These are phyloP conservation scores for Cudoniella acicularis DNA, from an alignment of 495 filamentous ascomycete genomes.

Conservation along the genomic window DNA sequence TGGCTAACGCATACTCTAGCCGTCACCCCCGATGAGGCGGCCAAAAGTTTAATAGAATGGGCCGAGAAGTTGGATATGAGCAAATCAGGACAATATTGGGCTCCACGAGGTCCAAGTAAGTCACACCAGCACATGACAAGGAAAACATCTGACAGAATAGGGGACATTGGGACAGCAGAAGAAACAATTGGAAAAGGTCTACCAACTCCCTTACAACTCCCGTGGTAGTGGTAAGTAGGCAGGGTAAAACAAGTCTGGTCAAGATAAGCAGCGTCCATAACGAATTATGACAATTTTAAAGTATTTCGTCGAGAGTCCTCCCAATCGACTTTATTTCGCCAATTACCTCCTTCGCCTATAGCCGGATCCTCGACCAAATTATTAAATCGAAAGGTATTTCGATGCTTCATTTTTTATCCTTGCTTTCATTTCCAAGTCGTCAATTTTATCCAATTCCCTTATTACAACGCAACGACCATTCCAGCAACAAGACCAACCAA, in stretches of 20 bases:
- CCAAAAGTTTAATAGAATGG: constrained; percentile 57
- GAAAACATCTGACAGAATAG: constrained; percentile 23
- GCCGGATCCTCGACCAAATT: neutral
- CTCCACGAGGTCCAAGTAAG: constrained; percentile 62
- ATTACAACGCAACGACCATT: constrained; percentile 19
- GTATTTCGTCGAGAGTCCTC: neutral
- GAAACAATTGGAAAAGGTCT: constrained; percentile 56
- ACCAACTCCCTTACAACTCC: constrained; percentile 62
- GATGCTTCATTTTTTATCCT: neutral
- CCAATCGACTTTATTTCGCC: neutral
- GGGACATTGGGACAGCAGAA: constrained; percentile 69
- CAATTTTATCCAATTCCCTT: neutral
- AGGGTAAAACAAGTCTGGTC: neutral
- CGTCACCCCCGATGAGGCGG: constrained; percentile 64
- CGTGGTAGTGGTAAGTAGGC: constrained; percentile 49
- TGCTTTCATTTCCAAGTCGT: neutral
- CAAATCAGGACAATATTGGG: constrained; percentile 69
- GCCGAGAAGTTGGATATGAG: constrained; percentile 59
- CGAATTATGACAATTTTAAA: neutral
- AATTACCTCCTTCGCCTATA: neutral
- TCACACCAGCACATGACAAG: neutral
- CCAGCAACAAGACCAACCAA: constrained; percentile 25
- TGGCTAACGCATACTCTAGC: constrained; percentile 35
- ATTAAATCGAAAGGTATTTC: neutral
- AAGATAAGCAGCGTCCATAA: neutral